Evolutionary conservation across 352 stramenopile species (phyloP).

Genomic region (Thraustotheca clavata): DNA sequence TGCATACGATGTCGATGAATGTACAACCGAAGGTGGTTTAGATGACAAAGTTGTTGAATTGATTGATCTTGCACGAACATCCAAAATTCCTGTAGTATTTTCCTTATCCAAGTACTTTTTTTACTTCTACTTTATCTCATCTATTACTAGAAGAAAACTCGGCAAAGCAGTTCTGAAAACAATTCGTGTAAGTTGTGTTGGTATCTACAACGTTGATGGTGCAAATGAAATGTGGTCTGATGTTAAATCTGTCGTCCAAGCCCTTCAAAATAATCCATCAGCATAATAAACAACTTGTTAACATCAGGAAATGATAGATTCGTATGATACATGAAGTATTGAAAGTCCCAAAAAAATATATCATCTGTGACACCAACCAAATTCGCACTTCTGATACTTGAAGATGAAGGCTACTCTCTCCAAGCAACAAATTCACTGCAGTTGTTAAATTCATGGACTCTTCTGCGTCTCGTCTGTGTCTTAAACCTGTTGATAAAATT

Average conservation of each 20-base stretch:
- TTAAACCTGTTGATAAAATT: no score
- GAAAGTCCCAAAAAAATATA: no score
- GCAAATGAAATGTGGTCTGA: conserved; percentile 78
- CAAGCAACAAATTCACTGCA: no score
- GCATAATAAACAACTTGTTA: no score
- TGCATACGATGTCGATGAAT: conserved; percentile 85
- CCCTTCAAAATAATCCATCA: no score
- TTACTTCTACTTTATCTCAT: conserved; percentile 17
- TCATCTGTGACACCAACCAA: no score
- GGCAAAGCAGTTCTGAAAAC: conserved; percentile 89
- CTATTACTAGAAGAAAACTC: conserved; percentile 81
- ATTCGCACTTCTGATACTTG: no score
- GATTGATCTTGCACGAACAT: conserved; percentile 42
- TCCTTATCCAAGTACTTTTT: conserved; percentile 33
- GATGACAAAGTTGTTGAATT: conserved; percentile 82
- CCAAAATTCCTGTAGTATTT: conserved; percentile 40
- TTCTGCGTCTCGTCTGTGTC: no score
- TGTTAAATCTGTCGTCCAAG: background rate
- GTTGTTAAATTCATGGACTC: no score
- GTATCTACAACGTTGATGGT: conserved; percentile 92
- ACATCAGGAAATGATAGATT: no score
- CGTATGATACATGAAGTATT: no score
- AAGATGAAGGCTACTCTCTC: no score
- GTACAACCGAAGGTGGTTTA: conserved; percentile 42
- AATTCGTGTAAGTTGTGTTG: conserved; percentile 91